Conservation (phyloP, 202 grass and related monocot species). For the Cymbopogon flexuosus region DNA sequence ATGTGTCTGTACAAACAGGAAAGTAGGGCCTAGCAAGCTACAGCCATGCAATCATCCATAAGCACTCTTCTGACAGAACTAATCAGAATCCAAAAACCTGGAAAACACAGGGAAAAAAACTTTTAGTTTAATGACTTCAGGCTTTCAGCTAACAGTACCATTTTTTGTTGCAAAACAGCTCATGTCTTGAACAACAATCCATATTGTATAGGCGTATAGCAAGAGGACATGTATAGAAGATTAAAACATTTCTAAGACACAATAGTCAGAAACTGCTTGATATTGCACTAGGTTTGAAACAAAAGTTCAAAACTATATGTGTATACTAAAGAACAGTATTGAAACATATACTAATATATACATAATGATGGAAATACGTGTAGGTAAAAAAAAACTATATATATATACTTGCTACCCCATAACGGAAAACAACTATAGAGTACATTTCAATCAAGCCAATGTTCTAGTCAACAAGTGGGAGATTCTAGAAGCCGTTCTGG, state of each 20-base stretch:
- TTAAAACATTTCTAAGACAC: background rate
- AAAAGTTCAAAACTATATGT: background rate
- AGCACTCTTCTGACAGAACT: slow-evolving; percentile 22
- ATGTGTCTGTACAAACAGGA: slow-evolving; percentile 23
- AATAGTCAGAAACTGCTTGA: background rate
- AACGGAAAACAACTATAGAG: background rate
- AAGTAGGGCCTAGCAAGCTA: slow-evolving; percentile 37
- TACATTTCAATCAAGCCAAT: background rate
- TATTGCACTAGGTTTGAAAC: background rate
- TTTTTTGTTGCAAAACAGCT: background rate
- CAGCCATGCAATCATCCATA: slow-evolving; percentile 21
- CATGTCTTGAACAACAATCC: background rate
- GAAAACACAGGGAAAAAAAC: background rate
- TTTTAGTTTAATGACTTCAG: background rate
- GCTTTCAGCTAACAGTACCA: background rate
- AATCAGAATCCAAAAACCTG: slow-evolving; percentile 21
- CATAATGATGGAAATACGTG: no score
- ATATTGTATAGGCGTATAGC: background rate
- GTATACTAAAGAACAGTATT: no score
- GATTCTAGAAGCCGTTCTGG: background rate
- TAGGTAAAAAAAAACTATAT: background rate
- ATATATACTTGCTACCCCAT: background rate
- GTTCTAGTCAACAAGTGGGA: background rate
- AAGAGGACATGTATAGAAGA: background rate
- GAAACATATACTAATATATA: no score